Evolutionary conservation across 345 rosid species (phyloP).

Genomic region (Brassica juncea): DNA sequence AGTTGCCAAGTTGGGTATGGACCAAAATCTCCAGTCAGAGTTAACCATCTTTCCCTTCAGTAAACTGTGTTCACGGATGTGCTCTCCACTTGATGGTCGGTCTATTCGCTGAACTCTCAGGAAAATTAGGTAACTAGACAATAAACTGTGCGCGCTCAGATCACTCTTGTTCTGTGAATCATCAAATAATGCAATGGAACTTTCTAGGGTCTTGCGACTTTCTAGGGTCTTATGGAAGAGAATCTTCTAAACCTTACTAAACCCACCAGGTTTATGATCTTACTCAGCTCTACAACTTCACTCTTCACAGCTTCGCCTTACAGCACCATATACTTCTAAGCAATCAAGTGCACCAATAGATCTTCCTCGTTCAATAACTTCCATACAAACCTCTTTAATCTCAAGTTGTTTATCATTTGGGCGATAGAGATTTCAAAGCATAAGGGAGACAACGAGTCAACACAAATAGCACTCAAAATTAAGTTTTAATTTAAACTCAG

Average conservation of each 20-base stretch:
- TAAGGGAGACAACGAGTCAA: neutral
- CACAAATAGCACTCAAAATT: neutral
- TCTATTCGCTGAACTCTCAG: slow-evolving; percentile 55
- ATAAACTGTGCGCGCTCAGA: neutral
- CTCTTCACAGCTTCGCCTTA: neutral
- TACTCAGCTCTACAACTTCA: neutral
- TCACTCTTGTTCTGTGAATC: neutral
- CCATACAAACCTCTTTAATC: too few relatives aligned
- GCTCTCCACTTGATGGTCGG: slow-evolving; percentile 51
- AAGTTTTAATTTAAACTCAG: neutral
- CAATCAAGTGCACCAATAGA: neutral
- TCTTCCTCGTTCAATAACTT: neutral
- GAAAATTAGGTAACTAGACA: slow-evolving; percentile 36
- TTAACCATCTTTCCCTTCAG: slow-evolving; percentile 76
- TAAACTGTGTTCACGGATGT: slow-evolving; percentile 56
- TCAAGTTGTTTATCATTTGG: neutral
- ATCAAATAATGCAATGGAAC: slow-evolving; percentile 3
- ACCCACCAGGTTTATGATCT: slow-evolving; percentile 38
- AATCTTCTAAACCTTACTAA: slow-evolving; percentile 36
- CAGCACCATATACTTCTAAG: neutral
- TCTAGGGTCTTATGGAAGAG: slow-evolving; percentile 19
- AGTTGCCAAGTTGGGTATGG: slow-evolving; percentile 82
- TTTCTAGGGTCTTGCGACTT: slow-evolving; percentile 27
- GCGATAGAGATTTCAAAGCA: neutral
- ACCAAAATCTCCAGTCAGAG: slow-evolving; percentile 52